Evolutionary conservation across 768 basidiomycete species (phyloP).

Genomic region (Cyclocybe aegerita): DNA sequence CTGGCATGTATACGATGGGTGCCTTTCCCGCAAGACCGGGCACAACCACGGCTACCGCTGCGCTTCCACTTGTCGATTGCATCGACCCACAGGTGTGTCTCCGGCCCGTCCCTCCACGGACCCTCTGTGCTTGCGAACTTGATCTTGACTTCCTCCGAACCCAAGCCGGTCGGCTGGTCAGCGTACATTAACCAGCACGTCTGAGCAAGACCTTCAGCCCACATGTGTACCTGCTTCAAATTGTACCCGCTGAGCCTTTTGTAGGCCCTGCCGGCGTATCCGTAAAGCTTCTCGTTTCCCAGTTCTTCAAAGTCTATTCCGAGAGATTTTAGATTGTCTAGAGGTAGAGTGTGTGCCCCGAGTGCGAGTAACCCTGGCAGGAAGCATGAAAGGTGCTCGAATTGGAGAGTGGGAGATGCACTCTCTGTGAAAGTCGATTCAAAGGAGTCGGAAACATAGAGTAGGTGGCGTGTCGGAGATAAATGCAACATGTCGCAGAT

Average conservation of each 20-base stretch:
- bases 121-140: not conserved
- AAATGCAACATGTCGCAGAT: conserved; percentile 49
- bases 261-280: conserved; percentile 35
- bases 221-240: conserved; percentile 65
- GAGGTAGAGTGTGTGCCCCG: conserved; percentile 61
- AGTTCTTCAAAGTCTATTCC: conserved; percentile 47
- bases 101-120: not conserved
- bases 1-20: conserved; percentile 35
- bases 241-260: conserved; percentile 41
- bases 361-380: conserved; percentile 74
- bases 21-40: conserved; percentile 51
- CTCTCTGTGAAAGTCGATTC: conserved; percentile 24
- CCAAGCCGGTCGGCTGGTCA: conserved; percentile 67
- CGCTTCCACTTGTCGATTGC: conserved; percentile 48
- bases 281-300: conserved; percentile 34
- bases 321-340: conserved; percentile 47
- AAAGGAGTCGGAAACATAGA: conserved; percentile 66
- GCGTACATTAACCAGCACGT: conserved; percentile 72
- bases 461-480: conserved; percentile 59
- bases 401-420: conserved; percentile 42
- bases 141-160: conserved; percentile 58
- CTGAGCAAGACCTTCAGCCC: conserved; percentile 76
- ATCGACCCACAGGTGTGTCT: conserved; percentile 45
- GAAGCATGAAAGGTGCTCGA: conserved; percentile 81
- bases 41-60: conserved; percentile 44